Evolutionary conservation across 306 rosid genomes (phyloP).

Genomic region (Abrus precatorius): DNA sequence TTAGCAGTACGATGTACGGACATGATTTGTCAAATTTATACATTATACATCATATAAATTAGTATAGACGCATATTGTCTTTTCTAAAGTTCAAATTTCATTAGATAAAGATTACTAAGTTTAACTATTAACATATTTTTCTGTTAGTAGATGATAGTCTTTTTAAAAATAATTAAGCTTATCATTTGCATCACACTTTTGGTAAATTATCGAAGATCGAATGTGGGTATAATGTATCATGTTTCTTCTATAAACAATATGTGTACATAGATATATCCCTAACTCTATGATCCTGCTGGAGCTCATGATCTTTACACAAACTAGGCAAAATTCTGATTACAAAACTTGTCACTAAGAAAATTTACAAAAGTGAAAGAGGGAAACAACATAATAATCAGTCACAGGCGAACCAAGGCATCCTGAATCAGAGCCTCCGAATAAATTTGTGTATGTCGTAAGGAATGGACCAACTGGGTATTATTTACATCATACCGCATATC

Average conservation of each 20-base stretch:
- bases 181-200: neutral
- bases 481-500: slow-evolving; percentile 68
- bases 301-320: slow-evolving; percentile 31
- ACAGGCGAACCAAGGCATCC: neutral
- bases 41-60: too few relatives aligned
- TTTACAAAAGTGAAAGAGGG: slow-evolving; percentile 22
- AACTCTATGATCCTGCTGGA: slow-evolving; percentile 19
- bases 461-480: neutral
- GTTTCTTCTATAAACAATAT: slow-evolving; percentile 20
- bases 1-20: too few relatives aligned
- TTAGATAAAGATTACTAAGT: neutral
- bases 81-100: neutral
- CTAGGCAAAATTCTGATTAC: slow-evolving; percentile 36
- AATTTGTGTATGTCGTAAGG: slow-evolving; percentile 33
- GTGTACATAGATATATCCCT: neutral
- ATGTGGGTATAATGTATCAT: neutral
- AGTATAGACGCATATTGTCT: too few relatives aligned
- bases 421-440: slow-evolving; percentile 4
- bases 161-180: too few relatives aligned
- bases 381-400: neutral
- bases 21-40: too few relatives aligned
- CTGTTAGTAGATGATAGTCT: too few relatives aligned
- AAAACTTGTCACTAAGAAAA: slow-evolving; percentile 38
- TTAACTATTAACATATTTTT: neutral
- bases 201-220: slow-evolving; percentile 3